A percentile compares a stretch with the other conserved stretches of the same genome.
Conservation (phyloP, 164 flowering plant species). For the Taxillus chinensis region DNA sequence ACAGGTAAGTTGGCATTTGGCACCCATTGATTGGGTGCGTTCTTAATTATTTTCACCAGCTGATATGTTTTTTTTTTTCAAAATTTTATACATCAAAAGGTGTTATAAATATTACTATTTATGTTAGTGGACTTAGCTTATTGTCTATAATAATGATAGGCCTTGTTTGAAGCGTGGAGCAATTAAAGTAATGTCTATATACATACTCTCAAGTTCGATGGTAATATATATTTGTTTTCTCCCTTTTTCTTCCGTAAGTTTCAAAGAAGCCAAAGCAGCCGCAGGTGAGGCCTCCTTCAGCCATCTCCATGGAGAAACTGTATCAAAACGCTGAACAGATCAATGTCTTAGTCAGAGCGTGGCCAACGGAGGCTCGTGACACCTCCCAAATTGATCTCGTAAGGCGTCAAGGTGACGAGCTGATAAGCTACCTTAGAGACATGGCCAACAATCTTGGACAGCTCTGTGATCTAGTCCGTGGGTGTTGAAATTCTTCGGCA, state of each 20-base stretch:
- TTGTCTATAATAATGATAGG: too few relatives aligned
- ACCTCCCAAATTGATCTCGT: conserved; percentile 15
- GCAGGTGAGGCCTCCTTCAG: not conserved
- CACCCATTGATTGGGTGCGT: too few relatives aligned
- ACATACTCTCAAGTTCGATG: not conserved
- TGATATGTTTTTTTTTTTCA: too few relatives aligned
- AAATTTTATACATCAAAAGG: too few relatives aligned
- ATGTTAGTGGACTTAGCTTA: too few relatives aligned
- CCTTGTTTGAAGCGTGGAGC: too few relatives aligned
- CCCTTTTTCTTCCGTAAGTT: not conserved
- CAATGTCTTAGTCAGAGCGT: conserved; percentile 28
- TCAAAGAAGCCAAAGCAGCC: not conserved
- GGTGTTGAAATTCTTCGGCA: not conserved
- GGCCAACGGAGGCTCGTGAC: conserved; percentile 15
- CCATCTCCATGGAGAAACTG: conserved; percentile 11
- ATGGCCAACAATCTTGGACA: conserved; percentile 27
- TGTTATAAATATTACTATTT: too few relatives aligned
- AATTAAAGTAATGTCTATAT: not conserved
- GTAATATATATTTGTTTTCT: not conserved
- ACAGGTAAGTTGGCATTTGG: too few relatives aligned
- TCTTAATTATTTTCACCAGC: too few relatives aligned
- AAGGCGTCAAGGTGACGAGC: conserved; percentile 45
- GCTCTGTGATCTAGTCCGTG: conserved; percentile 12
- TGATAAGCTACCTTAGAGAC: conserved; percentile 39
- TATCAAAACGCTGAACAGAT: conserved; percentile 24